Conservation (phyloP, 1,284 basidiomycete species). For the Volvariella surrecta region DNA sequence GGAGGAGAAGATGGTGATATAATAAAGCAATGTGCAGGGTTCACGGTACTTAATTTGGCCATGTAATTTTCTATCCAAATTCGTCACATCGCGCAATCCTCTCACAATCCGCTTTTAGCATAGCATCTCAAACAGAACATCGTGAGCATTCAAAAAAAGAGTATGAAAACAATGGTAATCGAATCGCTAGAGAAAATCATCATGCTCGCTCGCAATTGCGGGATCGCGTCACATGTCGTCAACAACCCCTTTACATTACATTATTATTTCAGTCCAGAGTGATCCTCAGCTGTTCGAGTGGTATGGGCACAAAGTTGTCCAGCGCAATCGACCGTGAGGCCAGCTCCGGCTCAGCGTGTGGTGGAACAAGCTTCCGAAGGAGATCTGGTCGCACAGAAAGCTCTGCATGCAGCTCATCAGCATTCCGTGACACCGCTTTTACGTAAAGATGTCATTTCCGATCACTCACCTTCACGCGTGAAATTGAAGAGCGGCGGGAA, state of each 20-base stretch:
- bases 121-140: constrained; percentile 11
- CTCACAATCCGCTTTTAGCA: constrained; percentile 13
- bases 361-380: constrained; percentile 85
- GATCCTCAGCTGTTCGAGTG: constrained; percentile 86
- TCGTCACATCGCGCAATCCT: constrained; percentile 35
- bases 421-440: background rate
- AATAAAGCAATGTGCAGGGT: too few relatives aligned
- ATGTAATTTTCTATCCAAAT: constrained; percentile 9
- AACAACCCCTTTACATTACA: constrained; percentile 13
- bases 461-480: constrained; percentile 80
- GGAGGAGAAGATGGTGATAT: constrained; percentile 5
- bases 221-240: constrained; percentile 4
- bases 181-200: constrained; percentile 6
- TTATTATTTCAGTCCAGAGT: constrained; percentile 62
- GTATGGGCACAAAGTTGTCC: constrained; percentile 91
- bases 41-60: background rate
- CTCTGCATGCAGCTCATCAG: constrained; percentile 43
- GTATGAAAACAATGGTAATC: constrained; percentile 6
- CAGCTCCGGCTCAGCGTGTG: constrained; percentile 85
- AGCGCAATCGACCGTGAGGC: constrained; percentile 81
- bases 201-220: background rate
- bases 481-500: constrained; percentile 95
- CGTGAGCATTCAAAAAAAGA: constrained; percentile 5
- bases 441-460: constrained; percentile 7
- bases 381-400: constrained; percentile 94